Percentiles rank a stretch among this genome's conserved stretches.
Conservation (phyloP, 768 basidiomycete species). For the Panaeolus cyanescens region DNA sequence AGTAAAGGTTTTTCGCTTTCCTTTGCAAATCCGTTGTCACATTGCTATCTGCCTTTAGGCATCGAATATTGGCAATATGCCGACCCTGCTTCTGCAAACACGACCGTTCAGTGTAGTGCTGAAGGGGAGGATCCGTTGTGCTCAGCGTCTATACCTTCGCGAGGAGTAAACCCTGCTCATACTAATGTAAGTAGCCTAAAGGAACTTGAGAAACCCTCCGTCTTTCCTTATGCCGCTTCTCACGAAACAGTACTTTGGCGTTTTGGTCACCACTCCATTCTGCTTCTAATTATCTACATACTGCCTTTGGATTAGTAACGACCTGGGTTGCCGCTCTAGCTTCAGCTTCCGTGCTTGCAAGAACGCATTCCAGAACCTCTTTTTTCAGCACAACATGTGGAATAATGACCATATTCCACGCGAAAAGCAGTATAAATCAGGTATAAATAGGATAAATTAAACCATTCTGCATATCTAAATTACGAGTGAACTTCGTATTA, state of each 20-base stretch:
- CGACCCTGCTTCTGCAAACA: slow-evolving; percentile 42
- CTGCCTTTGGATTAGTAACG: no score
- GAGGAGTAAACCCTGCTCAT: slow-evolving; percentile 48
- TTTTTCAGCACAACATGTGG: no score
- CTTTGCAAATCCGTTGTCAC: no score
- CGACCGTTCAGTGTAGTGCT: slow-evolving; percentile 40
- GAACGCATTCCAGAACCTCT: no score
- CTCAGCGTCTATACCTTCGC: slow-evolving; percentile 47
- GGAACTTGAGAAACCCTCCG: neutral
- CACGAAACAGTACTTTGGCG: slow-evolving; percentile 39
- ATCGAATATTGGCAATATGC: slow-evolving; percentile 53
- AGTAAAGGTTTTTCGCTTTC: neutral
- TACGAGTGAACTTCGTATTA: no score
- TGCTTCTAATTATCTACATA: slow-evolving; percentile 31
- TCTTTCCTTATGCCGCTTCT: neutral
- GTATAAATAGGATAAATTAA: no score
- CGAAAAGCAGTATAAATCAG: no score
- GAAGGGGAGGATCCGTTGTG: slow-evolving; percentile 52
- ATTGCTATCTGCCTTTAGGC: slow-evolving; percentile 25
- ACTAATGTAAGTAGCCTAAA: slow-evolving; percentile 34
- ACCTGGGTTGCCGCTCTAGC: no score
- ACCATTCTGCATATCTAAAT: no score
- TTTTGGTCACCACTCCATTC: slow-evolving; percentile 37
- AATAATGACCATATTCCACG: no score
- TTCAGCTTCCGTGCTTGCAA: no score